Conservation (phyloP, 75 land plant species). For the Adiantum capillusveneris region DNA sequence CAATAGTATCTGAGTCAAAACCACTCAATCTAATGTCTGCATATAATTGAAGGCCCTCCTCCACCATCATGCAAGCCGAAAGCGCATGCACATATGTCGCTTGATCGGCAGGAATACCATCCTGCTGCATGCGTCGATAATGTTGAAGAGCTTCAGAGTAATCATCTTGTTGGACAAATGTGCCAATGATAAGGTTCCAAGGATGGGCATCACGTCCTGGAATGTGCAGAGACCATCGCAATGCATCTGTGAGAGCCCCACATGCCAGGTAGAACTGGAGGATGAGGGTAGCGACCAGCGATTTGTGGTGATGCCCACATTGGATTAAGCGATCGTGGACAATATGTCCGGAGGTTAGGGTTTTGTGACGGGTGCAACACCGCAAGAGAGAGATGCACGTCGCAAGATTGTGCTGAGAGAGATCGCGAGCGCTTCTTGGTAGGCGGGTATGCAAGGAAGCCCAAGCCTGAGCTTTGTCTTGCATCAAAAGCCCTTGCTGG, state of each 20-base stretch:
- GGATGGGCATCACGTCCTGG: neutral
- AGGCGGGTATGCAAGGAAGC: too few relatives aligned
- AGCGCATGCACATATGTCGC: neutral
- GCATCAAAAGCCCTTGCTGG: too few relatives aligned
- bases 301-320: neutral
- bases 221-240: neutral
- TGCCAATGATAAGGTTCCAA: neutral
- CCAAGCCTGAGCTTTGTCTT: too few relatives aligned
- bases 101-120: neutral
- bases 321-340: neutral
- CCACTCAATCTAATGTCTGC: neutral
- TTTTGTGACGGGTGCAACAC: neutral
- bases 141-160: neutral
- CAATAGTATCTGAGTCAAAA: slow-evolving; percentile 9
- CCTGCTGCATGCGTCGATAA: neutral
- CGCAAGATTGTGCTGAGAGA: neutral
- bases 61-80: neutral
- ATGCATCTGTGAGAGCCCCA: neutral
- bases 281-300: neutral
- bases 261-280: neutral
- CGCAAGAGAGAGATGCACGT: neutral
- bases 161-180: neutral
- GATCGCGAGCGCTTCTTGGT: too few relatives aligned
- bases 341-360: neutral
- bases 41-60: slow-evolving; percentile 4